These are phyloP conservation scores for Melanomma pulvis-pyrius DNA, from an alignment of 495 filamentous ascomycete genomes.

Conservation along the genomic window DNA sequence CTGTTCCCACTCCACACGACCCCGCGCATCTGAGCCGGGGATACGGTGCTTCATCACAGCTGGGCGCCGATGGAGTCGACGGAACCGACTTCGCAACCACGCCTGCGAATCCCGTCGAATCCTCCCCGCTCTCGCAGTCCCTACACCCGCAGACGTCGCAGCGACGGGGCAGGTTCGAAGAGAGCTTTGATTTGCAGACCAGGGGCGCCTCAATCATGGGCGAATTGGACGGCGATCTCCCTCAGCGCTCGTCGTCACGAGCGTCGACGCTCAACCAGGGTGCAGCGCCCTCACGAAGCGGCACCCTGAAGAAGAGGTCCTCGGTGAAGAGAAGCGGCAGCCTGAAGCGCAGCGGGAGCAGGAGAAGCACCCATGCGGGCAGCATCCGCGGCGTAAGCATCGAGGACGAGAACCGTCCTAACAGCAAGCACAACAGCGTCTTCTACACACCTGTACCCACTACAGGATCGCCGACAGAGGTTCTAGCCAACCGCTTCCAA, in stretches of 20 bases:
- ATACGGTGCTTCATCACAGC: constrained; percentile 37
- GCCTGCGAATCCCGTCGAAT: constrained; percentile 47
- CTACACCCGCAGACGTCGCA: constrained; percentile 29
- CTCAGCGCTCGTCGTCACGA: constrained; percentile 48
- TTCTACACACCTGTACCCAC: constrained; percentile 92
- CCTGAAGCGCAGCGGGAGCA: constrained; percentile 77
- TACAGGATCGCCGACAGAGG: constrained; percentile 81
- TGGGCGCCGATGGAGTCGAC: constrained; percentile 24
- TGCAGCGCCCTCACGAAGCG: constrained; percentile 63
- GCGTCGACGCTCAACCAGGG: constrained; percentile 41
- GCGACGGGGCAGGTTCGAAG: constrained; percentile 58
- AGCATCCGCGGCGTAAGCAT: constrained; percentile 76
- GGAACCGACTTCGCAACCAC: constrained; percentile 44
- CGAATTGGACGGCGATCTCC: constrained; percentile 48
- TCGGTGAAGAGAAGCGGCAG: constrained; percentile 74
- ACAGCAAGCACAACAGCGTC: constrained; percentile 77
- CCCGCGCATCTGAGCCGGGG: constrained; percentile 39
- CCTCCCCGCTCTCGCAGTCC: constrained; percentile 52
- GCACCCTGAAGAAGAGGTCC: constrained; percentile 83
- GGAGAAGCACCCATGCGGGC: constrained; percentile 67
- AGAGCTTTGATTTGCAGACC: constrained; percentile 72
- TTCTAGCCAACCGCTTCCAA: constrained; percentile 87
- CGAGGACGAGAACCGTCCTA: constrained; percentile 58
- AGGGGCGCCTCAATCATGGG: constrained; percentile 62
- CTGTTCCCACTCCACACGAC: constrained; percentile 39